phyloP scores from a whole-genome alignment of 495 filamentous ascomycete genomes.

The Penicillium angulare region DNA sequence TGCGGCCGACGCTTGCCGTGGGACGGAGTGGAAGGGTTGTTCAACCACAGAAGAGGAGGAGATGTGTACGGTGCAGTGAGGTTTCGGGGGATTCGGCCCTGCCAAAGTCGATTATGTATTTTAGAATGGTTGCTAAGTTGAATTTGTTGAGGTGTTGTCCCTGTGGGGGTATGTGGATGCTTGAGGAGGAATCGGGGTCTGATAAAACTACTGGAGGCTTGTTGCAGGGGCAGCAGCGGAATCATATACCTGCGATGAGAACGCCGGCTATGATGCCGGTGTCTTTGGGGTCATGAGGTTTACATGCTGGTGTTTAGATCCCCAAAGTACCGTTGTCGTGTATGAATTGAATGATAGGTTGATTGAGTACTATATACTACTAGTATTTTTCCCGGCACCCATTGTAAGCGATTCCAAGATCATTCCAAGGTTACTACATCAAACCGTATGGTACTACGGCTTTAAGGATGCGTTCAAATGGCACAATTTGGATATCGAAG shows the following conservation, averaged over 20 bases:
- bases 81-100: constrained; percentile 35
- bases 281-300: not conserved
- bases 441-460: no score
- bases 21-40: constrained; percentile 5
- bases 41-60: constrained; percentile 19
- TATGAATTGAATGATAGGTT: not conserved
- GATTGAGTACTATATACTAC: not conserved
- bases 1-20: constrained; percentile 19
- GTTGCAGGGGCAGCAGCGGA: not conserved
- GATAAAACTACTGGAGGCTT: not conserved
- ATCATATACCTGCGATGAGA: not conserved
- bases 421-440: no score
- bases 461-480: no score
- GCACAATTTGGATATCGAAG: no score
- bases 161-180: constrained; percentile 45
- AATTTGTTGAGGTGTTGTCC: constrained; percentile 42
- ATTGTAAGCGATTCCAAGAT: no score
- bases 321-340: not conserved
- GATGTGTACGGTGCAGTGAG: constrained; percentile 47
- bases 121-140: constrained; percentile 41
- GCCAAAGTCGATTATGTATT: constrained; percentile 35
- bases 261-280: not conserved
- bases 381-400: not conserved
- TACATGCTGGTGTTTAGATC: not conserved
- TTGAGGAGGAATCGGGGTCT: constrained; percentile 23